These are phyloP conservation scores for Aspergillus fumigatiaffinis DNA, from an alignment of 2,329 filamentous ascomycete genomes.

Conservation along the genomic window DNA sequence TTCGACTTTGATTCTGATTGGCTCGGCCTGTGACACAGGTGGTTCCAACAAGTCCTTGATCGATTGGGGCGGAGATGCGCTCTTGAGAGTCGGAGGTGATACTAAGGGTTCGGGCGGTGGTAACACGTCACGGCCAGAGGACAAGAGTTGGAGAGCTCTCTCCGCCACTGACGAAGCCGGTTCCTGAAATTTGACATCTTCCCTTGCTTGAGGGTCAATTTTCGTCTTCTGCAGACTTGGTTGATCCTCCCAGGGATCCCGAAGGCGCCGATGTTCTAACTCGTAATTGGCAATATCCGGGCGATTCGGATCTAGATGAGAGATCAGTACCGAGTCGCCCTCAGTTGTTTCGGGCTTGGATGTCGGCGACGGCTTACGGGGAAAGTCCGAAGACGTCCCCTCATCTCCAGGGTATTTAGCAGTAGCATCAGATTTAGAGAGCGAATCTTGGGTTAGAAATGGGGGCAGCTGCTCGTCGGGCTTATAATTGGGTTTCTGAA, in stretches of 20 bases:
- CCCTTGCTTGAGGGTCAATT: background rate
- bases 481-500: constrained; percentile 28
- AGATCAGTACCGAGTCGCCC: constrained; percentile 59
- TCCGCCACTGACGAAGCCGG: background rate
- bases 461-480: constrained; percentile 31
- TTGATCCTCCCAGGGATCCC: constrained; percentile 42
- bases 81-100: background rate
- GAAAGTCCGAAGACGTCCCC: constrained; percentile 29
- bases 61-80: background rate
- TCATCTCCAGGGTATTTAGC: constrained; percentile 22
- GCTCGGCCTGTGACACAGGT: background rate
- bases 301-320: constrained; percentile 59
- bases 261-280: constrained; percentile 48
- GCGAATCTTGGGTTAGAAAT: constrained; percentile 22
- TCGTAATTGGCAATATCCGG: constrained; percentile 62
- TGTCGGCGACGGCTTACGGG: constrained; percentile 34
- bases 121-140: background rate
- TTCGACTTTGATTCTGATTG: background rate
- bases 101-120: background rate
- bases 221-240: constrained; percentile 17
- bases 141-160: background rate
- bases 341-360: constrained; percentile 50
- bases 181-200: background rate
- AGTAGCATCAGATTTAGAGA: constrained; percentile 15
- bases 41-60: background rate